Evolutionary conservation across 208 protist genomes (phyloP), one percentile per base, ranked within the genome.

Genomic region (Wallacemonas sp.): DNA sequence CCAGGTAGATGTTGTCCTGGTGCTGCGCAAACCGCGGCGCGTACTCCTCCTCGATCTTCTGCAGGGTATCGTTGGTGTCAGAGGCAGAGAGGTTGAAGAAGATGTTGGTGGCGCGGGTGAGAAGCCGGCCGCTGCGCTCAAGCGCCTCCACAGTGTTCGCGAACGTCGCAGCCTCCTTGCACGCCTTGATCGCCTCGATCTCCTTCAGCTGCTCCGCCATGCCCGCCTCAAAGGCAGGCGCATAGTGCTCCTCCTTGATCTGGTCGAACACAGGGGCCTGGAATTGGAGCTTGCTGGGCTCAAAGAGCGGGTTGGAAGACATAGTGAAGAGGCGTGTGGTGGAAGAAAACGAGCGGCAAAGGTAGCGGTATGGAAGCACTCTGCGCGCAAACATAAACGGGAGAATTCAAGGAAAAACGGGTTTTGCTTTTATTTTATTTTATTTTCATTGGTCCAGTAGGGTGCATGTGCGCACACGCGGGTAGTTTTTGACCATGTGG

Each of bases 111-210:
- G 54, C 65, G 38, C 76, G 71, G 0, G 27, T 26, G 19, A 87
- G 65, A 34, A 68, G 63, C 3, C 55, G 59, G 8, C 80, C 76
- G 19, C 61, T 75, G 8, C 66, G 55, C 52, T 87, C 81, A 27
- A 87, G 67, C n/a, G 69, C 68, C 66, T 62, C 61, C 26, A 83
- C 66, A 0, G 81, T 87, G 73, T 87, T 87, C 21, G 33, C 60
- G 36, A 87, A 87, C 6, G 81, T 76, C 26, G 81, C 63, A 8
- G 59, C 55, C 21, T 78, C 76, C 17, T 57, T 13, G 65, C 62
- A 58, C 19, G 44, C 50, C 53, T 69, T 73, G 58, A 86, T 77
- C 6, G 63, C 67, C 42, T 68, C 41, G 22, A 89, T 68, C 66
- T 89, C 82, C 36, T 70, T 59, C 19, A 76, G 32, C 44, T 85